Evolutionary conservation across 108 stramenopile species (phyloP), one percentile per base, ranked within the genome.

Genomic region (Fistulifera pelliculosa): DNA sequence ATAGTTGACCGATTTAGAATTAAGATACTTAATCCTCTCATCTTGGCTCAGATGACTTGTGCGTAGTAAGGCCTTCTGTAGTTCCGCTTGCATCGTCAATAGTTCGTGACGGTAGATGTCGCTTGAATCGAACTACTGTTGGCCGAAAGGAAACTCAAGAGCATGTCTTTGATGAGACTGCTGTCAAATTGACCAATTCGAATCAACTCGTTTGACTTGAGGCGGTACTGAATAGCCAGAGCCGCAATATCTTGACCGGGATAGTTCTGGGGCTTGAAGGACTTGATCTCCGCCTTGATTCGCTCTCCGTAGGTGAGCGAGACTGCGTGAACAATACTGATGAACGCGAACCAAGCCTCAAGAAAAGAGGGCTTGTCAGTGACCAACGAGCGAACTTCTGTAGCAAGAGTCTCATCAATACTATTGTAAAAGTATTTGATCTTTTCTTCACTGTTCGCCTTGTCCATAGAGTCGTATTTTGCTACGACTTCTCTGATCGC

Each of bases 161-260:
- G 13, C 47, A 49, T 60, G 58, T 1, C 2, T 3, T 26, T 23
- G 16, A 22, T 58, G 7, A 45, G 19, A 24, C 8, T 26, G 26
- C 21, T 42, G 10, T 58, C 26, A 27, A 45, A 58, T 0, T 44
- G 44, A 19, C 44, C 57, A 15, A 43, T 43, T 2, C 4, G 45
- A 2, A 21, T 42, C 22, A 58, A 39, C 7, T 58, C 56, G 16
- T 24, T 18, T 10, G 47, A 47, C 3, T 31, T 27, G 2, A 17
- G 3, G 16, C 27, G 47, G 22, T 7, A 31, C 10, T 48, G 47
- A 13, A 11, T 18, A 2, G 47, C 27, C 23, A 60, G 1, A 3
- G 10, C 2, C 3, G 27, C n/a, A 4, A 60, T 6, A 19, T 60
- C 48, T 27, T 60, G 48, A 2, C 58, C 58, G 13, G 58, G 28